phyloP scores from a whole-genome alignment of 352 stramenopile genomes.

The Pythium plurisporium region DNA sequence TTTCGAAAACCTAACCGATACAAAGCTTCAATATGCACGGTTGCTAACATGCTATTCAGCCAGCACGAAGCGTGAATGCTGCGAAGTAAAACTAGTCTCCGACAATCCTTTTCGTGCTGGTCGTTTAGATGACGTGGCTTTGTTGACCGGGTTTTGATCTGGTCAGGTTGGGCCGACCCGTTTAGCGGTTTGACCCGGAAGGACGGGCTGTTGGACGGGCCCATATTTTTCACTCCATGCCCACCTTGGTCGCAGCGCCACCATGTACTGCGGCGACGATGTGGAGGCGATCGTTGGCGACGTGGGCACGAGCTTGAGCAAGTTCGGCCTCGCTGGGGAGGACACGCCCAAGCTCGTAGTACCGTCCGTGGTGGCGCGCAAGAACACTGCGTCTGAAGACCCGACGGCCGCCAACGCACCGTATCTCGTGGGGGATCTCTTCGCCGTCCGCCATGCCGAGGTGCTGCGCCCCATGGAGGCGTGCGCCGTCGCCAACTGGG shows the following conservation, averaged over 20 bases:
- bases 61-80: background rate
- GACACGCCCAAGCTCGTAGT: constrained; percentile 90
- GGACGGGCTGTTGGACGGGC: no score
- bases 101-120: constrained; percentile 8
- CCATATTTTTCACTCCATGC: background rate
- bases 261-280: constrained; percentile 97
- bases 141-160: no score
- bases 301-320: constrained; percentile 86
- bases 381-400: constrained; percentile 6
- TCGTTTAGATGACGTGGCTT: no score
- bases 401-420: constrained; percentile 4
- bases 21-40: constrained; percentile 13
- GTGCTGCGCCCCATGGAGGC: constrained; percentile 51
- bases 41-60: constrained; percentile 23
- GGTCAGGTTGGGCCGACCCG: background rate
- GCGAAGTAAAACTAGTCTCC: background rate
- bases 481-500: constrained; percentile 72
- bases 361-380: constrained; percentile 59
- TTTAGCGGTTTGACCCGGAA: no score
- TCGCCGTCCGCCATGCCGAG: constrained; percentile 50
- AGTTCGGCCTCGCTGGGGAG: constrained; percentile 94
- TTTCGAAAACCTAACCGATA: background rate
- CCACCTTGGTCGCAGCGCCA: background rate
- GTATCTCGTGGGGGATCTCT: constrained; percentile 49
- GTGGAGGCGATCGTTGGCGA: constrained; percentile 95